phyloP scores from a whole-genome alignment of 73 alveolate genomes.

The Paramecium primaurelia region DNA sequence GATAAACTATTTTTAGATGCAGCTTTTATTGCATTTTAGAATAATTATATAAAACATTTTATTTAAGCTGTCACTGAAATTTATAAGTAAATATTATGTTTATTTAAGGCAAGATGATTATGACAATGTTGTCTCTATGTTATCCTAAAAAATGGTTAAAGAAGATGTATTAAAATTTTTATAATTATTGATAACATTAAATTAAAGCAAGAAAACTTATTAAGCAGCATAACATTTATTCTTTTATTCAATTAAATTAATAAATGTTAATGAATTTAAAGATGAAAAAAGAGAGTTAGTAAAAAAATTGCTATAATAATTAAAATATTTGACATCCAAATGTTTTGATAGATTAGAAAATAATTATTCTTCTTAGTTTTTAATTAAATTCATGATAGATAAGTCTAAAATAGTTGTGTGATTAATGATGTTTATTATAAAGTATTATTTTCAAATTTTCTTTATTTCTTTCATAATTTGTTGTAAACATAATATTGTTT shows the following conservation, averaged over 20 bases:
- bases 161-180: conserved; percentile 41
- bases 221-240: neutral
- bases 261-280: neutral
- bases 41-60: conserved; percentile 81
- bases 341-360: conserved; percentile 21
- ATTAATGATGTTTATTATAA: neutral
- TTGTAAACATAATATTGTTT: neutral
- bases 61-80: conserved; percentile 75
- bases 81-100: neutral
- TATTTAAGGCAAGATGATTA: neutral
- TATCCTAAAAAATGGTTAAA: neutral
- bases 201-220: neutral
- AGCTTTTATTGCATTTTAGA: conserved; percentile 84
- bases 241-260: neutral
- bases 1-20: conserved; percentile 85
- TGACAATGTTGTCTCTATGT: neutral
- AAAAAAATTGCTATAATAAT: neutral
- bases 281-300: neutral
- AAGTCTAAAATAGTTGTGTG: conserved; percentile 5
- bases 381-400: conserved; percentile 3
- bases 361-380: neutral
- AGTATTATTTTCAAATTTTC: neutral
- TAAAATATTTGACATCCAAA: neutral
- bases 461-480: neutral
- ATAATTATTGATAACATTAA: neutral